Evolutionary conservation across 192 early-diverging fungal genomes (phyloP), one percentile per base, ranked within the genome.

Genomic region (Coemansia sp.): DNA sequence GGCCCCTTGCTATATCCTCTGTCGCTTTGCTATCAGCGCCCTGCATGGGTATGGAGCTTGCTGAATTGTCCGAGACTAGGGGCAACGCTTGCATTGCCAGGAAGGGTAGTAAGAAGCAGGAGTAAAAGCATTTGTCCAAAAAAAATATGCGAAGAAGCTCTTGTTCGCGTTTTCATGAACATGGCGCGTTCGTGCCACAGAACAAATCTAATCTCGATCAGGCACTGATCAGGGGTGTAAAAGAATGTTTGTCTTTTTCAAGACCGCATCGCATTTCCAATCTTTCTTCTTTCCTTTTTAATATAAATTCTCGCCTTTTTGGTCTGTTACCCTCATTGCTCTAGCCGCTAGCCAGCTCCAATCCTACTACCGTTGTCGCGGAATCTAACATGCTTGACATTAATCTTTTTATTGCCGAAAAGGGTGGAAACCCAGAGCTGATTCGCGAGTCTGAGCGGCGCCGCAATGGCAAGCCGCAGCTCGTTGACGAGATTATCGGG

Each of bases 371-470:
- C 3, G 37, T 38, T 38, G 14, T 11, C 12, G 10, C 23, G 48
- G 3, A 50, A 12, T n/a, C 23, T 3, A 53, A 21, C 4, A 93
- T 93, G 91, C 85, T 99, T 69, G 97, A 99, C 74, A 91, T 99
- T 72, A 95, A 91, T 64, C 82, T 97, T 36, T 87, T 99, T 62
- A 87, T 94, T 64, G 83, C 86, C 62, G 92, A 92, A 42, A 93
- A 93, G 76, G 97, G 96, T 66, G 95, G 95, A 64, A 93, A 98
- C 67, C 94, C 94, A 25, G 94, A 96, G 42, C 73, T 91, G 47
- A 90, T 99, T 48, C 87, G 89, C 65, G 92, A 97, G 78, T 99
- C 97, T 35, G 95, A 99, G 83, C 86, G 93, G 20, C 87, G 88
- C 70, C 89, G 97, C 42, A 93, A 93, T 36, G 93, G 86, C 64